Conservation (phyloP, 163 green algal genomes). For the Chloromonas sp. region DNA sequence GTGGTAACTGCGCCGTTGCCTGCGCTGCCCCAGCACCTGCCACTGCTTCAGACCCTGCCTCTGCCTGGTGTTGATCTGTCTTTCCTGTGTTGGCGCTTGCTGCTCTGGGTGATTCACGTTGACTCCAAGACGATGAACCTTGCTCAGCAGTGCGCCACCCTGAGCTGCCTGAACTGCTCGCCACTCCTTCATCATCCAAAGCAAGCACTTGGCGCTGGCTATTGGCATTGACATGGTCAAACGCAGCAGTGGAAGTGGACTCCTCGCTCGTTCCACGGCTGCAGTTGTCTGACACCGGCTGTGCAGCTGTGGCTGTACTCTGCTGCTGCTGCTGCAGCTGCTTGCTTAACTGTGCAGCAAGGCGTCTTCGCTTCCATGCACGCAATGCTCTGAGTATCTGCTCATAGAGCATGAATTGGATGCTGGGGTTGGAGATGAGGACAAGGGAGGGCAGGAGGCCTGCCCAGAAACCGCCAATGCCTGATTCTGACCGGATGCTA, state of each 20-base stretch:
- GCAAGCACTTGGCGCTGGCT: too few species aligned
- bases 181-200: too few species aligned
- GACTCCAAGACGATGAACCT: not conserved
- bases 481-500: not conserved
- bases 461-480: slow-evolving; percentile 38
- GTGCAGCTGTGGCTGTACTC: not conserved
- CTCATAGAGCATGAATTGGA: slow-evolving; percentile 78
- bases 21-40: not conserved
- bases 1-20: too few species aligned
- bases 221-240: too few species aligned
- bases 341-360: not conserved
- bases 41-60: not conserved
- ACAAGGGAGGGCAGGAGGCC: slow-evolving; percentile 81
- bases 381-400: slow-evolving; percentile 25
- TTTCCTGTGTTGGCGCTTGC: not conserved
- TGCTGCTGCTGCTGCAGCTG: slow-evolving; percentile 4
- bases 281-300: too few species aligned
- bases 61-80: not conserved
- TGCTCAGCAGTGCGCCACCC: too few species aligned
- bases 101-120: not conserved
- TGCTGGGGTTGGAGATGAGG: slow-evolving; percentile 82
- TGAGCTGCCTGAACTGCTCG: too few species aligned
- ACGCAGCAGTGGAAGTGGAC: too few species aligned
- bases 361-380: slow-evolving; percentile 18
- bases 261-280: too few species aligned